Conservation (phyloP, 352 stramenopile genomes). For the Globisporangium lucens region DNA sequence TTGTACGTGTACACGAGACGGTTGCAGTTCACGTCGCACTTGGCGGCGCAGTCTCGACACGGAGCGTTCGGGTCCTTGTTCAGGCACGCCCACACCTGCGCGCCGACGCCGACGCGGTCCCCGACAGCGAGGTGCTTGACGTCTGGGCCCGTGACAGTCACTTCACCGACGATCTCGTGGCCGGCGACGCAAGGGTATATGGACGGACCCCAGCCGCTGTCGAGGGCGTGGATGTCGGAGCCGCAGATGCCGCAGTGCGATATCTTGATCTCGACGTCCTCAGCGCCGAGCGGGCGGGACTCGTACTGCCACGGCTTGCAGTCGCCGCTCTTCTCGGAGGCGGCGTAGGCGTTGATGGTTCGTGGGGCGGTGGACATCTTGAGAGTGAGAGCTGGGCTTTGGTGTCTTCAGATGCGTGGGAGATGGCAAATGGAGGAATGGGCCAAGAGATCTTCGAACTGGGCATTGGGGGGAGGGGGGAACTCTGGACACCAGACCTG, state of each 20-base stretch:
- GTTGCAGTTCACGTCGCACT: slow-evolving; percentile 59
- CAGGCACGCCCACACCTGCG: slow-evolving; percentile 12
- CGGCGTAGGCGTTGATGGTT: slow-evolving; percentile 40
- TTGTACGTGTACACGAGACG: slow-evolving; percentile 52
- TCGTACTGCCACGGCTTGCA: slow-evolving; percentile 40
- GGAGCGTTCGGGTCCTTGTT: slow-evolving; percentile 19
- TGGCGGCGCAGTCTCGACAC: slow-evolving; percentile 47
- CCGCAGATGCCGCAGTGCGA: slow-evolving; percentile 61
- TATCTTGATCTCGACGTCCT: slow-evolving; percentile 61
- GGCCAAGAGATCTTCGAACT: no score
- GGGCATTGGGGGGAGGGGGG: no score
- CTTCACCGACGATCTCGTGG: slow-evolving; percentile 54
- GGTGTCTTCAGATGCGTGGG: neutral
- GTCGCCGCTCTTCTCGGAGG: slow-evolving; percentile 25
- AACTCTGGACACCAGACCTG: no score
- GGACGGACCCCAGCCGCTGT: slow-evolving; percentile 43
- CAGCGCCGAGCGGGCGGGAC: slow-evolving; percentile 32
- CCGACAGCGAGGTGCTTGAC: slow-evolving; percentile 3
- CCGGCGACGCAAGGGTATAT: slow-evolving; percentile 44
- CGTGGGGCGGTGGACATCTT: slow-evolving; percentile 18
- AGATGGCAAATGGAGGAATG: neutral
- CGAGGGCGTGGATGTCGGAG: slow-evolving; percentile 47
- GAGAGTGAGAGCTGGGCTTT: neutral
- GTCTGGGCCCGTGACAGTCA: slow-evolving; percentile 21
- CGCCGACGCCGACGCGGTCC: slow-evolving; percentile 12